Evolutionary conservation across 805 yeast species (phyloP).

Genomic region (Metschnikowia lachancei): DNA sequence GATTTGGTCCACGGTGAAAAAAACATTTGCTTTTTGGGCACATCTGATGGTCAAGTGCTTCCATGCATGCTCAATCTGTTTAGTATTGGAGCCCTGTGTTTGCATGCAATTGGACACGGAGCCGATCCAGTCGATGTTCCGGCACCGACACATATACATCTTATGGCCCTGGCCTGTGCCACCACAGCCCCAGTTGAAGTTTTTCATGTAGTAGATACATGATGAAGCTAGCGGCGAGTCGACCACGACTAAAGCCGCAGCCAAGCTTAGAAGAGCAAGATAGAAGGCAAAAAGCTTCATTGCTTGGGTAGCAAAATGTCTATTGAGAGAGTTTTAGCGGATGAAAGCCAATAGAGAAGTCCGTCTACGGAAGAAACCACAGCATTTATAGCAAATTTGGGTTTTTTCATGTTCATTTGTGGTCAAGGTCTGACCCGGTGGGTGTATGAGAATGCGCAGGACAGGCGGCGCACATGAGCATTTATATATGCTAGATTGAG

Average conservation of each 20-base stretch:
- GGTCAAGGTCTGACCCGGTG: not conserved
- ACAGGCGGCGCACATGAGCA: slow-evolving; percentile 2
- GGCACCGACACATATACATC: slow-evolving; percentile 21
- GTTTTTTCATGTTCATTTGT: not conserved
- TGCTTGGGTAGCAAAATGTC: too few species aligned
- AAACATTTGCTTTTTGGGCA: slow-evolving; percentile 14
- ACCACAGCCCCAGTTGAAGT: slow-evolving; percentile 22
- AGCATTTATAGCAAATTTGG: not conserved
- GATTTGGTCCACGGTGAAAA: slow-evolving; percentile 13
- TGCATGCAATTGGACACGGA: slow-evolving; percentile 20
- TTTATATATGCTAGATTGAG: slow-evolving; percentile 4
- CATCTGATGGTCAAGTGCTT: slow-evolving; percentile 17
- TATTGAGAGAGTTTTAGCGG: too few species aligned
- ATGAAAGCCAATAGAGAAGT: too few species aligned
- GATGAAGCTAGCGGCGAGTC: slow-evolving; percentile 21
- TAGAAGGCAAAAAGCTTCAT: slow-evolving; percentile 3
- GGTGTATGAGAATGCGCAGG: not conserved
- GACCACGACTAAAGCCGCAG: slow-evolving; percentile 16
- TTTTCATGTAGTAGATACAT: slow-evolving; percentile 20
- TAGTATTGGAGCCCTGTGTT: slow-evolving; percentile 12
- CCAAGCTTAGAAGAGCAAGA: slow-evolving; percentile 1
- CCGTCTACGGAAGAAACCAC: not conserved
- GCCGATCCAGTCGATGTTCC: slow-evolving; percentile 20
- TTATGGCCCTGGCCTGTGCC: slow-evolving; percentile 22
- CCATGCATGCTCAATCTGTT: slow-evolving; percentile 16